Conservation (phyloP, 225 moss, liverwort and hornwort species). For the Physcomitrellopsis africana region DNA sequence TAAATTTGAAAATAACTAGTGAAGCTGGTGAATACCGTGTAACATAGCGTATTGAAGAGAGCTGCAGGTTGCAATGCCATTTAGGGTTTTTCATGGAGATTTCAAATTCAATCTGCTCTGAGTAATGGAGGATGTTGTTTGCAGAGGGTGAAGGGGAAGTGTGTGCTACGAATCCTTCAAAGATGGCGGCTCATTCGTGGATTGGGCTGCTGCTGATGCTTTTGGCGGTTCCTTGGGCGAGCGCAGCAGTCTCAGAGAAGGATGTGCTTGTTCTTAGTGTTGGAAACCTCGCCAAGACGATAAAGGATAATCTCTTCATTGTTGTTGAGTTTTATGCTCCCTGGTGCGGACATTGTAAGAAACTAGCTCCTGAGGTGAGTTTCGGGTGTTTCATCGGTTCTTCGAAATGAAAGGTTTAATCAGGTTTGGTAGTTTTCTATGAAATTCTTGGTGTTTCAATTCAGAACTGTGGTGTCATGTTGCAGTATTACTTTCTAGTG, state of each 20-base stretch:
- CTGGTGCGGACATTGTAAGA: constrained; percentile 98
- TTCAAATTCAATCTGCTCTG: neutral
- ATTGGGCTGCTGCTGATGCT: constrained; percentile 32
- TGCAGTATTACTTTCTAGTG: neutral
- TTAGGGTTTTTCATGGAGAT: neutral
- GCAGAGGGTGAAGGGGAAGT: constrained; percentile 14
- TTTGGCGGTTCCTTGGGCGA: constrained; percentile 18
- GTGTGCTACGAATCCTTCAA: neutral
- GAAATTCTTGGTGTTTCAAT: neutral
- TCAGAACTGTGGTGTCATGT: neutral
- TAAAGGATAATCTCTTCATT: constrained; percentile 72
- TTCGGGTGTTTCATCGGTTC: neutral
- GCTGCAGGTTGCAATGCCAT: neutral
- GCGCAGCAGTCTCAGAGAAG: constrained; percentile 27
- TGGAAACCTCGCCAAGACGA: constrained; percentile 57
- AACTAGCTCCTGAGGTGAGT: constrained; percentile 73
- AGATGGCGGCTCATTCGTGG: constrained; percentile 37
- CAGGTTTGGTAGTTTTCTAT: neutral
- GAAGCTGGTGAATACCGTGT: neutral
- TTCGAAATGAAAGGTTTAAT: neutral
- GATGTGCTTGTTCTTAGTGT: constrained; percentile 73
- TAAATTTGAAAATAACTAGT: neutral
- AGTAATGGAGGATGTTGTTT: neutral
- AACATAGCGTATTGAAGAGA: neutral
- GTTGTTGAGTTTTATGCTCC: constrained; percentile 98